Base-by-base conservation (phyloP, 1,139 yeast genomes). In the Yamadazyma kanchanaburiensis region DNA sequence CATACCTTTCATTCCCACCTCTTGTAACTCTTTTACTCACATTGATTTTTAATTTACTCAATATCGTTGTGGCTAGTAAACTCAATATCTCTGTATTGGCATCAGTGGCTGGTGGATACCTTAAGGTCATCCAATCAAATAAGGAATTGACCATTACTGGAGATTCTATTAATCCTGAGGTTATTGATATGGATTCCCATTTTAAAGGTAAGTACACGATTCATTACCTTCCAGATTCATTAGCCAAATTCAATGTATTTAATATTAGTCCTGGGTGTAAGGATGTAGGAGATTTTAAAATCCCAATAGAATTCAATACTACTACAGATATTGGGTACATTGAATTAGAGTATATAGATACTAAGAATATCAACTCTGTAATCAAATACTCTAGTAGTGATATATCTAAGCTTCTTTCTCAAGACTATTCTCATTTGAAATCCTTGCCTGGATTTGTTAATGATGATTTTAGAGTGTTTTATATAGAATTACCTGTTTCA, bases 141-240 rank as follows among this genome's bases (percentile, higher is more conserved):
- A 77, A 72, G 31, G 95, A 87, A 46, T 55, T 87, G 32, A 77
- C 91, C 3, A 61, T 89, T 4, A 63, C 76, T 8, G 96, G 94
- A 12, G 72, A 70, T 29, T 49, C 67, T 10, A 62, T 70, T 5
- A 59, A 55, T 28, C 44, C 68, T 1, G 52, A 54, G n/a, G 50
- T 61, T 33, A 60, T 79, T 6, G 85, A 86, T 44, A 69, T 80
- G 33, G 73, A 85, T 20, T 62, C 80, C 3, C 94, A 88, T 51
- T 83, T 91, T 49, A 80, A 77, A 45, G 98, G 97, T 28, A 77
- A 77, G 34, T 84, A 85, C 48, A 84, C 91, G 2, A 82, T 91
- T 42, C 84, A 89, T 45, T 85, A 85, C 43, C 63, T 94, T 24
- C 98, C 98, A 0, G 97, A 91, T 51, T 84, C 95, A 24, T 81